Evolutionary conservation across 1,139 yeast genomes (phyloP).

Genomic region (Hanseniaspora uvarum): DNA sequence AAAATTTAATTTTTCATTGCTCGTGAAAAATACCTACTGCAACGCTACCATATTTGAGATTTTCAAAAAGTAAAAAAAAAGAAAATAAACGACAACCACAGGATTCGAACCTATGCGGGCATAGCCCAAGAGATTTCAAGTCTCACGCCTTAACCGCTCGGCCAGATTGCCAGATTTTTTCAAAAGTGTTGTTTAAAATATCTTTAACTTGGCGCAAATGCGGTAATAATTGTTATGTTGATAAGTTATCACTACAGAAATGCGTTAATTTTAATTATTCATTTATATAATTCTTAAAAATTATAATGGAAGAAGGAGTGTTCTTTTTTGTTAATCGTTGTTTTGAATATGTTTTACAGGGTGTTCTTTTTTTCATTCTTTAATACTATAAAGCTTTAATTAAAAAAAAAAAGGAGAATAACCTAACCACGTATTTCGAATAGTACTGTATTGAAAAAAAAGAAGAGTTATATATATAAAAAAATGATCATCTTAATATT

Average conservation of each 20-base stretch:
- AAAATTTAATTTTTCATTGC: neutral
- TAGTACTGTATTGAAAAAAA: too few relatives aligned
- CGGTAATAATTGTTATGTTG: neutral
- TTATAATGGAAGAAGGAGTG: too few relatives aligned
- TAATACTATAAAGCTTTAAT: too few relatives aligned
- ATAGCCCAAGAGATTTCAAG: slow-evolving; percentile 49
- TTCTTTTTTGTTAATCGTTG: too few relatives aligned
- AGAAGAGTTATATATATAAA: neutral
- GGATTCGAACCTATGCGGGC: slow-evolving; percentile 59
- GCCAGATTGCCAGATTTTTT: slow-evolving; percentile 48
- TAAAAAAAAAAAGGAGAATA: too few relatives aligned
- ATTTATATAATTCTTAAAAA: too few relatives aligned
- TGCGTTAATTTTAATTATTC: too few relatives aligned
- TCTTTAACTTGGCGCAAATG: neutral
- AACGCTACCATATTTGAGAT: neutral
- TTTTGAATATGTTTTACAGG: too few relatives aligned
- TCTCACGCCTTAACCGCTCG: slow-evolving; percentile 87
- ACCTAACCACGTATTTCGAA: too few relatives aligned
- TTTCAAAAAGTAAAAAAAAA: slow-evolving; percentile 7
- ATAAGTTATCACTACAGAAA: too few relatives aligned
- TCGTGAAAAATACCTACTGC: neutral
- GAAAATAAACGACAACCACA: slow-evolving; percentile 43
- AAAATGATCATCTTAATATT: neutral
- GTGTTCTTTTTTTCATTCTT: too few relatives aligned
- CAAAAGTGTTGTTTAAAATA: neutral